Conservation (phyloP, 1,284 basidiomycete species). For the Irpex sp. region DNA sequence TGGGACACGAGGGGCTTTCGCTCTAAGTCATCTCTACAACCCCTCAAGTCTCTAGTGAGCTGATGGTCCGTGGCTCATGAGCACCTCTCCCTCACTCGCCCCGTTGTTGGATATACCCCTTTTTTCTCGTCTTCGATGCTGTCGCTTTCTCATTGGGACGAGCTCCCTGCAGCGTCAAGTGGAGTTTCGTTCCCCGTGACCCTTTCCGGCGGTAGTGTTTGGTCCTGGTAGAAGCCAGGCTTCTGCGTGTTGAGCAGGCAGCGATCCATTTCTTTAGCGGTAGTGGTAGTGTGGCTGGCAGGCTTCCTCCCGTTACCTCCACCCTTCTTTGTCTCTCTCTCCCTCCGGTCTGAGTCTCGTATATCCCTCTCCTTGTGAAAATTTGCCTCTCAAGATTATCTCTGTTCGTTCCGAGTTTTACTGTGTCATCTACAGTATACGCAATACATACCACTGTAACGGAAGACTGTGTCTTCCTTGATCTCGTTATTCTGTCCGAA, state of each 20-base stretch:
- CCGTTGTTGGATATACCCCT: conserved; percentile 6
- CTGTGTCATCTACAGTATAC: too few relatives aligned
- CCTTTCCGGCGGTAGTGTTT: background rate
- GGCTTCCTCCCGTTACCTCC: too few relatives aligned
- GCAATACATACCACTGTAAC: too few relatives aligned
- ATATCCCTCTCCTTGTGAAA: too few relatives aligned
- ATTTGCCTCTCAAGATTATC: too few relatives aligned
- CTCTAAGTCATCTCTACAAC: background rate
- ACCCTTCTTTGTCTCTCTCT: too few relatives aligned
- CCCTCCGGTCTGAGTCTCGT: too few relatives aligned
- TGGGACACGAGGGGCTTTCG: conserved; percentile 6
- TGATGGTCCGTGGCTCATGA: too few relatives aligned
- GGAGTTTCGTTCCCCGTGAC: background rate
- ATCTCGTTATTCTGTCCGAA: too few relatives aligned
- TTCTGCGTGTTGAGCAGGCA: background rate
- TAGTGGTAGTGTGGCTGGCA: background rate
- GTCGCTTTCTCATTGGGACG: background rate
- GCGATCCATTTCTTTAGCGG: background rate
- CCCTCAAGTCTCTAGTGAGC: too few relatives aligned
- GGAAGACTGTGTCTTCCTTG: too few relatives aligned
- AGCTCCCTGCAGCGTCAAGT: background rate
- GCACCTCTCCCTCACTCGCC: background rate
- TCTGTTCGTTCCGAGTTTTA: too few relatives aligned
- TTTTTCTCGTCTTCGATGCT: background rate
- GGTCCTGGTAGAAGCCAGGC: background rate